Conservation (phyloP, 1,284 basidiomycete species). For the Trametes polyzona region DNA sequence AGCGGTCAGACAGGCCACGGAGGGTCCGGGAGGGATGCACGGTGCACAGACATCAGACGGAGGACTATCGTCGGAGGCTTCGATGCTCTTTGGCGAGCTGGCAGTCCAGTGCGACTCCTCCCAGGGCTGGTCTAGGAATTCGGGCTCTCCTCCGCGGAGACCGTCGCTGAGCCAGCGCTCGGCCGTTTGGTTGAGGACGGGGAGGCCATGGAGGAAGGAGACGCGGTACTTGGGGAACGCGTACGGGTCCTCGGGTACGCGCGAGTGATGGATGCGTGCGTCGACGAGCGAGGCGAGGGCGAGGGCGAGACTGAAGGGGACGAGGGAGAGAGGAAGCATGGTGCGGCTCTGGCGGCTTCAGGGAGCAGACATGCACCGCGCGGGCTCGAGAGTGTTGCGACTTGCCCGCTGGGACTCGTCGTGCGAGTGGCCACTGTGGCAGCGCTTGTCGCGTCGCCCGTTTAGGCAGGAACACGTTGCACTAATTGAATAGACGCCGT, state of each 20-base stretch:
- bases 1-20: conserved; percentile 14
- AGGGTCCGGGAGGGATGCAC: not conserved
- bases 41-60: conserved; percentile 32
- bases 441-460: not conserved
- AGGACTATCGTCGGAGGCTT: conserved; percentile 43
- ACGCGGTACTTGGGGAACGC: conserved; percentile 87
- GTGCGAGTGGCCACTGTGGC: not conserved
- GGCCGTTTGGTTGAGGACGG: conserved; percentile 77
- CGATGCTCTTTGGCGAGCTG: conserved; percentile 57
- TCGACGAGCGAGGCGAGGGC: conserved; percentile 30
- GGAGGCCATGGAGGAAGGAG: conserved; percentile 79
- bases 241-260: conserved; percentile 75
- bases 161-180: conserved; percentile 71
- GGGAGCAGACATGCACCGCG: not conserved
- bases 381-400: not conserved
- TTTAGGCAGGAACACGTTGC: conserved; percentile 12
- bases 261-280: conserved; percentile 62
- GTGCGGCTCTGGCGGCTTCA: not conserved
- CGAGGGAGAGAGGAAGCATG: conserved; percentile 22
- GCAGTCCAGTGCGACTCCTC: conserved; percentile 41
- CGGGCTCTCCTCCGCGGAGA: conserved; percentile 69
- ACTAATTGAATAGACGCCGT: conserved; percentile 27
- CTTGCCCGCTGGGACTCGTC: not conserved
- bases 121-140: conserved; percentile 76
- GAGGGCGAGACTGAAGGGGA: conserved; percentile 26